phyloP scores from a whole-genome alignment of 192 early-diverging fungal species.

The Helicostylum pulchrum region DNA sequence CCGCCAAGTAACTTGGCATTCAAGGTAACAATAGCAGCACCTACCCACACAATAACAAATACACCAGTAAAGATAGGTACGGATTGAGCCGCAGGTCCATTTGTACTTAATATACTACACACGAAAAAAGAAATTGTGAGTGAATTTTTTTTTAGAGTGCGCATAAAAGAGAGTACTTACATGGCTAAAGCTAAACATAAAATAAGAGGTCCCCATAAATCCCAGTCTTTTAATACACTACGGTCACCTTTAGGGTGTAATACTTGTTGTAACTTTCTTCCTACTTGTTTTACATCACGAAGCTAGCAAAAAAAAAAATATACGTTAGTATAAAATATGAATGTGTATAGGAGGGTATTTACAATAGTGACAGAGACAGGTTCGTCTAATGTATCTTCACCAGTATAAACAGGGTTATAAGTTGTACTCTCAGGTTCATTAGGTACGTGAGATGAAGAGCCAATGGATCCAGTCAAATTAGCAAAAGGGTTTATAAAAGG shows the following conservation, averaged over 20 bases:
- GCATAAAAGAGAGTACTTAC: conserved; percentile 40
- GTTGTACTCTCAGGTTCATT: neutral
- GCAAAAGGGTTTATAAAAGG: conserved; percentile 23
- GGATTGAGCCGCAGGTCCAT: conserved; percentile 76
- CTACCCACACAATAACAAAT: conserved; percentile 94
- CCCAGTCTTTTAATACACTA: conserved; percentile 81
- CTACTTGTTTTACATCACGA: conserved; percentile 71
- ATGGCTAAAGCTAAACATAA: conserved; percentile 89
- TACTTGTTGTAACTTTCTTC: conserved; percentile 70
- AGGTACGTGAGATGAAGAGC: conserved; percentile 7
- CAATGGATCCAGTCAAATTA: conserved; percentile 29
- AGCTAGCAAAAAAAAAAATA: conserved; percentile 44
- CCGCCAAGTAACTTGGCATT: conserved; percentile 96
- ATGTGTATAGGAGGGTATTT: conserved; percentile 16
- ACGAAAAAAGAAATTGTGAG: neutral
- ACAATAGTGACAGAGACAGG: conserved; percentile 90
- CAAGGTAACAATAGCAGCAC: conserved; percentile 91
- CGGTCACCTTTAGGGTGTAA: conserved; percentile 59
- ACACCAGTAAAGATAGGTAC: conserved; percentile 86
- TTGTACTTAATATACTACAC: conserved; percentile 70
- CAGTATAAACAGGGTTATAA: conserved; percentile 18
- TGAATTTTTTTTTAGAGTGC: too few species aligned
- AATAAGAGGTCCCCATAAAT: conserved; percentile 94
- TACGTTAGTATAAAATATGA: neutral
- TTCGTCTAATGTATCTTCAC: conserved; percentile 86